Percentiles rank a stretch among this genome's conserved stretches.
These are phyloP conservation scores for Phytophthora citricola DNA, from an alignment of 352 stramenopile species.

Conservation along the genomic window DNA sequence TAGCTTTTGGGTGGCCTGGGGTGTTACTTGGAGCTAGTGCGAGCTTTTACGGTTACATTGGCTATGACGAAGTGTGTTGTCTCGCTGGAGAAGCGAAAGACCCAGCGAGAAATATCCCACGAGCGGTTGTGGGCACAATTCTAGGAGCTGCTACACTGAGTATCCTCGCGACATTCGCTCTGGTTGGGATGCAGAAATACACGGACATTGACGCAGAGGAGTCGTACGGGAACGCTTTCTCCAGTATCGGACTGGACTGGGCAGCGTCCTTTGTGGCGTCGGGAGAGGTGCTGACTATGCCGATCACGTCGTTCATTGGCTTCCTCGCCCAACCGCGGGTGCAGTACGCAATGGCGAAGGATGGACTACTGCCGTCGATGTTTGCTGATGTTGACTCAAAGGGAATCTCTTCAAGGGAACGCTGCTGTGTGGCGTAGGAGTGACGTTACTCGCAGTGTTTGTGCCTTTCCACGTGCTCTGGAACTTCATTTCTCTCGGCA, in stretches of 20 bases:
- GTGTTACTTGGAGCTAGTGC: slow-evolving; percentile 91
- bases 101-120: slow-evolving; percentile 86
- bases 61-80: slow-evolving; percentile 97
- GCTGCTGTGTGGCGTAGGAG: slow-evolving; percentile 54
- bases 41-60: slow-evolving; percentile 97
- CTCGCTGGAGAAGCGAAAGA: slow-evolving; percentile 90
- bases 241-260: slow-evolving; percentile 65
- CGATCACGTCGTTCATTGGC: slow-evolving; percentile 95
- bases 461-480: slow-evolving; percentile 89
- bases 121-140: slow-evolving; percentile 91
- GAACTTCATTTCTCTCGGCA: slow-evolving; percentile 92
- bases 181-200: slow-evolving; percentile 94
- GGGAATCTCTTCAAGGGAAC: slow-evolving; percentile 78
- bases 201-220: slow-evolving; percentile 76
- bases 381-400: slow-evolving; percentile 83
- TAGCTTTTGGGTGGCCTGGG: slow-evolving; percentile 74
- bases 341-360: slow-evolving; percentile 92
- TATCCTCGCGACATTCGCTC: slow-evolving; percentile 89
- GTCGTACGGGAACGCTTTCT: slow-evolving; percentile 81
- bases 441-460: slow-evolving; percentile 70
- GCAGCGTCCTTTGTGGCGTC: slow-evolving; percentile 86
- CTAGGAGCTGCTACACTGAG: slow-evolving; percentile 80
- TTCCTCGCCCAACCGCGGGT: slow-evolving; percentile 94
- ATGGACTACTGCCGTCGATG: slow-evolving; percentile 91
- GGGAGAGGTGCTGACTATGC: slow-evolving; percentile 95